Evolutionary conservation across 2,329 filamentous ascomycete species (phyloP), one percentile per base, ranked within the genome.

Genomic region (Pseudogymnoascus sp.): DNA sequence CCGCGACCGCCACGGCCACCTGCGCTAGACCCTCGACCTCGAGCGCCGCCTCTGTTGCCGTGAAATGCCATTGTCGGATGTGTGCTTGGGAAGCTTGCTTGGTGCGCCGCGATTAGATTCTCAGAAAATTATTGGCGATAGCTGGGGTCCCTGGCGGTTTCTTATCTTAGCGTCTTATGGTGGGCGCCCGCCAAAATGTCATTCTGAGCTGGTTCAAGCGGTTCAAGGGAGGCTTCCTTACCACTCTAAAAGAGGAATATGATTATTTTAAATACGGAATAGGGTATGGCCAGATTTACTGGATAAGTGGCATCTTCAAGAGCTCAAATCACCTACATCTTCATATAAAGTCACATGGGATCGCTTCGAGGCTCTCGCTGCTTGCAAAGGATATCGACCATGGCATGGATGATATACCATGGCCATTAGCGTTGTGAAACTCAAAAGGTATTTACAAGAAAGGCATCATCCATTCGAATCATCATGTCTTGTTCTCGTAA

Each of bases 1-100:
- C 71, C 64, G 31, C 65, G 63, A 49, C 68, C 61, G 36, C 69
- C 69, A 36, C 67, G 66, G 31, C 73, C 71, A 64, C 69, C 62
- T 42, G 62, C 8, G 28, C 62, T 36, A 11, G 43, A 53, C 28
- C 66, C 67, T 63, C 67, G 42, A 11, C 64, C 68, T 64, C 65
- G 63, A 53, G 66, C 65, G 9, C 65, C 64, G 49, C 72, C 69
- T 67, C 69, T 65, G 31, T 65, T 64, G n/a, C 72, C 71, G 14
- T 63, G 63, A 36, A 65, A 63, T 43, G 63, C 61, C 63, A 65
- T 65, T 31, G 25, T 62, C 34, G 46, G 21, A 38, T 62, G 25
- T 62, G 25, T 37, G 21, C 23, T 25, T 40, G 43, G 11, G 61
- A 63, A 59, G 61, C 60, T 62, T 38, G 49, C 49, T 31, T 11